Percentiles rank a stretch among this genome's conserved stretches.
phyloP scores from a whole-genome alignment of 73 alveolate genomes.

The Paramecium sexaurelia region DNA sequence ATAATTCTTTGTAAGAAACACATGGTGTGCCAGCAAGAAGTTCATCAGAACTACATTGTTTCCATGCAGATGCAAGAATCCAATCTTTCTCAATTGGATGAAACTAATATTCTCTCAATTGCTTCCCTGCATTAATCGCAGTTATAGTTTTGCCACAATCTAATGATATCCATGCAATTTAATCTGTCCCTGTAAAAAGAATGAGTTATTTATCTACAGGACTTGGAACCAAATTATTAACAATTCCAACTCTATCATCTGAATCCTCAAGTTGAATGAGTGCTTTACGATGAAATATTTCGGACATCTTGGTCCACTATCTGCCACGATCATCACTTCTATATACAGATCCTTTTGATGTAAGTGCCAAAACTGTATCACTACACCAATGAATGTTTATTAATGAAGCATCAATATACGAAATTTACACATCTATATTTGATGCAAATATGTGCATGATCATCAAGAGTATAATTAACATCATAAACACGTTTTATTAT shows the following conservation, averaged over 20 bases:
- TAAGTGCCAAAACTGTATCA: slow-evolving; percentile 74
- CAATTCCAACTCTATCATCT: slow-evolving; percentile 72
- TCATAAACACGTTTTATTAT: slow-evolving; percentile 49
- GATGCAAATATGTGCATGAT: neutral
- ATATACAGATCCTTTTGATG: slow-evolving; percentile 77
- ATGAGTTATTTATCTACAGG: slow-evolving; percentile 79
- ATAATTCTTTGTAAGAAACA: slow-evolving; percentile 75
- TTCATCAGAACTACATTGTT: slow-evolving; percentile 71
- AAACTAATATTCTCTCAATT: slow-evolving; percentile 79
- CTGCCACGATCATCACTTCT: slow-evolving; percentile 85
- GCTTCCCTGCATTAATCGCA: slow-evolving; percentile 83
- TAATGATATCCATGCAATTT: slow-evolving; percentile 85
- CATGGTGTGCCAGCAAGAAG: slow-evolving; percentile 12
- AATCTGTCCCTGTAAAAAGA: slow-evolving; percentile 79
- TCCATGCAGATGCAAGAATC: slow-evolving; percentile 88
- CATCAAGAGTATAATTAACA: neutral
- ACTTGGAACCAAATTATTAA: slow-evolving; percentile 68
- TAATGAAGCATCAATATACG: slow-evolving; percentile 68
- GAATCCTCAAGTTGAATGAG: slow-evolving; percentile 53
- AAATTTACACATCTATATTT: slow-evolving; percentile 31
- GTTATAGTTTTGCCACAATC: slow-evolving; percentile 81
- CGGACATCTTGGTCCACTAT: slow-evolving; percentile 78
- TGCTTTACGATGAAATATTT: slow-evolving; percentile 61
- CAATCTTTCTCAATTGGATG: slow-evolving; percentile 87
- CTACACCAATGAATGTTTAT: slow-evolving; percentile 86